Evolutionary conservation across 2,329 filamentous ascomycete species (phyloP).

Genomic region (Trichocomaceae sp.): DNA sequence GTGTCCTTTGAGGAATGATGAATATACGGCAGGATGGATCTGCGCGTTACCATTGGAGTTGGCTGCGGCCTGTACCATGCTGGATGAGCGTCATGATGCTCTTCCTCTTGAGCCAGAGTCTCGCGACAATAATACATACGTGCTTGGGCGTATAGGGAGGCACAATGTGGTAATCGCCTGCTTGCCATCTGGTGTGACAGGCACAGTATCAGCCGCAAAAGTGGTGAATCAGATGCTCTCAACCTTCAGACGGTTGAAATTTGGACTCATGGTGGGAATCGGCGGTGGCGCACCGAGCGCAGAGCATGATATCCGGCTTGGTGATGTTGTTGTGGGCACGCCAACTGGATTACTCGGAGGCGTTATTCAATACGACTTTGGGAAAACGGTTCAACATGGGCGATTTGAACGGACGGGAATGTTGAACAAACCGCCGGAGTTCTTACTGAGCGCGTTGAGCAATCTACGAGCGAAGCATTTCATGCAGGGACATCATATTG

Average conservation of each 20-base stretch:
- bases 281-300: slow-evolving; percentile 17
- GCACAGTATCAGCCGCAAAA: slow-evolving; percentile 14
- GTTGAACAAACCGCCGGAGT: slow-evolving; percentile 12
- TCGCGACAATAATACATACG: background rate
- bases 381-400: slow-evolving; percentile 10
- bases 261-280: slow-evolving; percentile 17
- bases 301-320: slow-evolving; percentile 8
- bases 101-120: background rate
- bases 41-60: slow-evolving; percentile 7
- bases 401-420: slow-evolving; percentile 12
- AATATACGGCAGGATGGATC: slow-evolving; percentile 1
- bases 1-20: background rate
- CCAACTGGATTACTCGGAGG: slow-evolving; percentile 10
- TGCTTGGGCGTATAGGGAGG: background rate
- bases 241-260: slow-evolving; percentile 14
- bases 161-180: slow-evolving; percentile 19
- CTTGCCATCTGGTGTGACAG: slow-evolving; percentile 15
- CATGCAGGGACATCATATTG: slow-evolving; percentile 16
- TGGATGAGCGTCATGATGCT: slow-evolving; percentile 3
- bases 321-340: slow-evolving; percentile 17
- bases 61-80: slow-evolving; percentile 3
- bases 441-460: slow-evolving; percentile 8
- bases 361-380: slow-evolving; percentile 17
- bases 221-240: slow-evolving; percentile 16
- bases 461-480: background rate